Percentiles rank a stretch among this genome's conserved stretches.
phyloP scores from a whole-genome alignment of 345 rosid species.

The Geranium rotundifolium region DNA sequence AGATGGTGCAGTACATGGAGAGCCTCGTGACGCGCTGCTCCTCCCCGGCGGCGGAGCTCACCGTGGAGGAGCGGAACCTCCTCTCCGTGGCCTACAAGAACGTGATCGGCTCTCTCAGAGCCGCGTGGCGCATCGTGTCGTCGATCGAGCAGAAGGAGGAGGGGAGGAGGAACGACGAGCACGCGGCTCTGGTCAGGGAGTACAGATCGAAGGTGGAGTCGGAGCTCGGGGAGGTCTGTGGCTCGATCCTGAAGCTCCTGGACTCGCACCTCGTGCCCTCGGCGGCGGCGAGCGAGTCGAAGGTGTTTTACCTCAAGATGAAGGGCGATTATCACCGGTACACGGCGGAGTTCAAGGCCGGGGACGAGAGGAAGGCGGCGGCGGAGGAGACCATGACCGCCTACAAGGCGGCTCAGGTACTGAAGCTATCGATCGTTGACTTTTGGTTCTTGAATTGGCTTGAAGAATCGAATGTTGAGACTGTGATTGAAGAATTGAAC shows the following conservation, averaged over 20 bases:
- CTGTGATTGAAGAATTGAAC: too few species aligned
- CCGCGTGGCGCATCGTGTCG: slow-evolving; percentile 85
- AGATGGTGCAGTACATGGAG: slow-evolving; percentile 94
- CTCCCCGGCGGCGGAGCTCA: slow-evolving; percentile 50
- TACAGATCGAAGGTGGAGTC: slow-evolving; percentile 74
- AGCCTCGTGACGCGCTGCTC: slow-evolving; percentile 40
- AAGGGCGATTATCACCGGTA: slow-evolving; percentile 87
- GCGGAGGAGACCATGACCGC: slow-evolving; percentile 78
- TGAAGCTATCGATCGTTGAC: too few species aligned
- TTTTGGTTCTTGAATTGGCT: too few species aligned
- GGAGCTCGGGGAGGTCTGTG: slow-evolving; percentile 64
- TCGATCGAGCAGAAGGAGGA: slow-evolving; percentile 90
- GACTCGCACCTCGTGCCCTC: slow-evolving; percentile 62
- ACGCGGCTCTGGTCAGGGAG: slow-evolving; percentile 66
- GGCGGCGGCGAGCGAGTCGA: slow-evolving; percentile 64
- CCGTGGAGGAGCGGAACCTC: slow-evolving; percentile 82
- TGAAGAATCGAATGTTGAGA: too few species aligned
- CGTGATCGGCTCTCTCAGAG: slow-evolving; percentile 91
- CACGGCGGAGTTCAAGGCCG: slow-evolving; percentile 74
- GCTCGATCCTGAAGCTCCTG: slow-evolving; percentile 71
- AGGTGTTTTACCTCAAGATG: slow-evolving; percentile 84
- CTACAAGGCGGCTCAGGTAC: slow-evolving; percentile 58
- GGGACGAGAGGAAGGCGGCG: slow-evolving; percentile 78
- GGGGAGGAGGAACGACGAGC: slow-evolving; percentile 86
- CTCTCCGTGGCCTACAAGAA: slow-evolving; percentile 95